These are phyloP conservation scores for Aphanocladium album DNA, from an alignment of 2,329 filamentous ascomycete genomes.

Conservation along the genomic window DNA sequence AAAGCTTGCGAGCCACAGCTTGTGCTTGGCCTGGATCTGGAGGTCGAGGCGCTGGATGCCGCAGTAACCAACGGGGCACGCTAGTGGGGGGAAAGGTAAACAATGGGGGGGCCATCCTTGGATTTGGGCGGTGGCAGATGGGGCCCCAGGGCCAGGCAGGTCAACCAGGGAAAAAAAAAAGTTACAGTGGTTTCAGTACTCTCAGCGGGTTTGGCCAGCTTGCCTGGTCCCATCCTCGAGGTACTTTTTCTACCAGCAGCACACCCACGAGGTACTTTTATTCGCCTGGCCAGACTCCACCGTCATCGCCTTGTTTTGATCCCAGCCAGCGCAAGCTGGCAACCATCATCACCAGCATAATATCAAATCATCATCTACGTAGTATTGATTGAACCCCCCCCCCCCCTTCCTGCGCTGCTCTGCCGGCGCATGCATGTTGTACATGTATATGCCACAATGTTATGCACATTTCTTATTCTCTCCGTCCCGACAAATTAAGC, in stretches of 20 bases:
- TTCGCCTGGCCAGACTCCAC: background rate
- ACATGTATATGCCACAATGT: background rate
- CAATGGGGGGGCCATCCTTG: constrained; percentile 1
- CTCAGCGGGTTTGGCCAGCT: background rate
- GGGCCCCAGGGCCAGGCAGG: too few species aligned
- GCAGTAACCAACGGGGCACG: constrained; percentile 15
- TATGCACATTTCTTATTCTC: background rate
- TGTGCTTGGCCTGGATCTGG: background rate
- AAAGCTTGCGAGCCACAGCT: constrained; percentile 1
- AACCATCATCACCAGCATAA: background rate
- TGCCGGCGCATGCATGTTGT: constrained; percentile 1
- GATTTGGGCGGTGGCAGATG: background rate
- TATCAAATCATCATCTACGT: background rate
- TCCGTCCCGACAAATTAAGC: background rate
- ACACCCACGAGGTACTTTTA: constrained; percentile 3
- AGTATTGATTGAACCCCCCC: too few species aligned
- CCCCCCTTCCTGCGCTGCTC: background rate
- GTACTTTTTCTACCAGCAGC: background rate
- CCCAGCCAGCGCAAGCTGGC: background rate
- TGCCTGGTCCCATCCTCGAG: background rate
- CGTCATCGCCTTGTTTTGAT: constrained; percentile 7
- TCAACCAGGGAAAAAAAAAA: background rate
- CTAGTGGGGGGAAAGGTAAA: constrained; percentile 4
- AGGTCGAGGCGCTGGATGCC: constrained; percentile 13
- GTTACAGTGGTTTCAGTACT: background rate